phyloP scores from a whole-genome alignment of 306 rosid genomes.

The Vigna nakashimae region DNA sequence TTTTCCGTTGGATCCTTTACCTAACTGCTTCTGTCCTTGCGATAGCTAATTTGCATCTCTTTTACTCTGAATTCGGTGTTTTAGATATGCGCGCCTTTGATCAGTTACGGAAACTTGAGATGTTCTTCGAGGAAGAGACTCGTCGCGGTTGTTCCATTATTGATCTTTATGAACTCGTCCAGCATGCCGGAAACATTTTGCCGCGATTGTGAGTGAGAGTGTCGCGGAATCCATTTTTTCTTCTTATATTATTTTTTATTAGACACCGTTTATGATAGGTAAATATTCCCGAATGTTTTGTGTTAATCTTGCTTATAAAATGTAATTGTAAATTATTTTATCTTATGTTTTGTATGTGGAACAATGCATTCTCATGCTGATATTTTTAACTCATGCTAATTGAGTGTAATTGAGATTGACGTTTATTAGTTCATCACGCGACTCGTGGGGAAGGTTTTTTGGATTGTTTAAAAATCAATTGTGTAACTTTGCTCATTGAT shows the following conservation, averaged over 20 bases:
- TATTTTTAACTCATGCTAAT: neutral
- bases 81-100: conserved; percentile 99
- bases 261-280: neutral
- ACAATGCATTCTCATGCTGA: neutral
- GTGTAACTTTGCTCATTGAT: conserved; percentile 7
- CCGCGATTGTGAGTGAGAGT: conserved; percentile 81
- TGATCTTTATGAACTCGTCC: conserved; percentile 97
- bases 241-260: neutral
- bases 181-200: conserved; percentile 96
- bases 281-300: neutral
- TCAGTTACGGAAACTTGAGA: conserved; percentile 90
- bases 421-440: neutral
- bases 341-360: neutral
- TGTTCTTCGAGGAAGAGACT: conserved; percentile 97
- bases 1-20: conserved; percentile 38
- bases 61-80: neutral
- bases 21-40: conserved; percentile 27
- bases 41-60: conserved; percentile 37
- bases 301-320: conserved; percentile 16
- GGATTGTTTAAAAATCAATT: conserved; percentile 17
- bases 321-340: neutral
- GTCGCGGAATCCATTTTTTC: neutral
- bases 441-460: conserved; percentile 9
- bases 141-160: conserved; percentile 97
- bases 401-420: conserved; percentile 20